Evolutionary conservation across 2,329 filamentous ascomycete genomes (phyloP).

Genomic region (Fusarium sp.): DNA sequence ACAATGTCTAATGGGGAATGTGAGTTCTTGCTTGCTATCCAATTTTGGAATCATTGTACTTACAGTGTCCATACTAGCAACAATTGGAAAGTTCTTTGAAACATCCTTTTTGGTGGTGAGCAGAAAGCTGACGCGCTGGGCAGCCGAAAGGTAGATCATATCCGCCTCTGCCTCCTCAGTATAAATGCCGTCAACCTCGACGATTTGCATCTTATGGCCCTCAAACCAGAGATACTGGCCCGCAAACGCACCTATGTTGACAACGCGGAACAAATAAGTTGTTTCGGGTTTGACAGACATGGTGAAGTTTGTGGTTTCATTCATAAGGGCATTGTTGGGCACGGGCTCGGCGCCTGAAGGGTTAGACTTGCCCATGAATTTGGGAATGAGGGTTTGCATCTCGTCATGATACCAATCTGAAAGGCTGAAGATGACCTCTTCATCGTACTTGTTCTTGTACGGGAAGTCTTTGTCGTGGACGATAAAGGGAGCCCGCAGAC

Average conservation of each 20-base stretch:
- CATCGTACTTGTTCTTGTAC: constrained; percentile 68
- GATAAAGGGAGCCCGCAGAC: constrained; percentile 73
- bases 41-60: constrained; percentile 26
- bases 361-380: constrained; percentile 66
- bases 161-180: constrained; percentile 70
- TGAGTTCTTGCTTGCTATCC: background rate
- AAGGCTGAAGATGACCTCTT: constrained; percentile 73
- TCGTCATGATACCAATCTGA: constrained; percentile 79
- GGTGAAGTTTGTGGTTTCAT: constrained; percentile 73
- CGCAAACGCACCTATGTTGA: constrained; percentile 80
- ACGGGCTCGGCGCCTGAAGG: constrained; percentile 73
- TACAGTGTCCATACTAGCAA: constrained; percentile 77
- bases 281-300: constrained; percentile 73
- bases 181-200: constrained; percentile 81
- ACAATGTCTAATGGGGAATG: constrained; percentile 63
- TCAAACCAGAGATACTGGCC: constrained; percentile 76
- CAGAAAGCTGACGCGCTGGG: constrained; percentile 74
- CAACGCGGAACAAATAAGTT: constrained; percentile 78
- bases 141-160: constrained; percentile 75
- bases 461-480: constrained; percentile 73
- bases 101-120: constrained; percentile 73
- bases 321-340: constrained; percentile 76
- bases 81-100: constrained; percentile 73
- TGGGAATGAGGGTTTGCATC: constrained; percentile 60
- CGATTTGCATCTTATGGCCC: constrained; percentile 74